Percentiles rank a stretch among this genome's conserved stretches.
Conservation (phyloP, 192 early-diverging fungal species). For the Mortierella claussenii region DNA sequence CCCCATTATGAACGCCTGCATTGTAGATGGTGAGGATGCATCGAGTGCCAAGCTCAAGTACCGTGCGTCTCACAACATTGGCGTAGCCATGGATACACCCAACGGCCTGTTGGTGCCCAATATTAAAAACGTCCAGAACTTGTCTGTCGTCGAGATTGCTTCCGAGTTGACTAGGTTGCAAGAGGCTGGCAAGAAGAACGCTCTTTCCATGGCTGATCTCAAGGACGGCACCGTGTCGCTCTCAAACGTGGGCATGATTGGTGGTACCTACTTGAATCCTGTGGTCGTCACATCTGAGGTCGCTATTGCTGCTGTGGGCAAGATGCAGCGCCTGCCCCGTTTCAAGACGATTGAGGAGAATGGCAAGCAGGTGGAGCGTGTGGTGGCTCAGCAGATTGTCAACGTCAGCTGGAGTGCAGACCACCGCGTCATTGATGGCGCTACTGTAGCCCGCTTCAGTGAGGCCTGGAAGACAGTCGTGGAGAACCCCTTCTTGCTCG, state of each 20-base stretch:
- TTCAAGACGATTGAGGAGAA: conserved; percentile 72
- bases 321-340: conserved; percentile 82
- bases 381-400: conserved; percentile 81
- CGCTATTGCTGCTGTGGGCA: conserved; percentile 93
- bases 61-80: conserved; percentile 88
- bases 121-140: conserved; percentile 89
- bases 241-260: conserved; percentile 95
- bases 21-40: conserved; percentile 60
- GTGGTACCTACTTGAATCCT: conserved; percentile 89
- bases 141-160: conserved; percentile 92
- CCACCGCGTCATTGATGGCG: conserved; percentile 96
- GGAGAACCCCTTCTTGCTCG: conserved; percentile 85
- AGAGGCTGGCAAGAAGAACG: conserved; percentile 68
- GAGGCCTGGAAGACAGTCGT: conserved; percentile 85
- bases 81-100: conserved; percentile 98
- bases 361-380: conserved; percentile 66
- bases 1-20: conserved; percentile 86
- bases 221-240: conserved; percentile 90
- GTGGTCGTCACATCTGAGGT: conserved; percentile 88
- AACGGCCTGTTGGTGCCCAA: conserved; percentile 93
- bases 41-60: conserved; percentile 73
- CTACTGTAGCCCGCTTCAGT: conserved; percentile 93
- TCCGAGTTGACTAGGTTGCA: conserved; percentile 81
- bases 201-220: conserved; percentile 75
- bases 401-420: conserved; percentile 93